Conservation (phyloP, 1,284 basidiomycete species). For the Puccinia polysora region DNA sequence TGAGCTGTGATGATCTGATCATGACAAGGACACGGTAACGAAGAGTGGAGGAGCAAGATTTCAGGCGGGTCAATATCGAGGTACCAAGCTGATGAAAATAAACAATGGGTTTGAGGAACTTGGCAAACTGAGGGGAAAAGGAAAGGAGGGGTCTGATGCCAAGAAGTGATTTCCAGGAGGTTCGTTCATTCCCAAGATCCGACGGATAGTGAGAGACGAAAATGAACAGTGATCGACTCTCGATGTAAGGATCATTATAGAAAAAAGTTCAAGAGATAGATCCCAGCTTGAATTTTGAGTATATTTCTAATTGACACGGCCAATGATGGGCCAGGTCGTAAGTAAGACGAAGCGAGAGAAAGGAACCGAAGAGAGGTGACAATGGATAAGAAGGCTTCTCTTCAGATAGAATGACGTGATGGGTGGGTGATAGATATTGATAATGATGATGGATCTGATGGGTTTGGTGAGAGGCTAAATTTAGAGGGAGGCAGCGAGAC, state of each 20-base stretch:
- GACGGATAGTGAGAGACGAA: too few relatives aligned
- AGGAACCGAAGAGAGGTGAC: not conserved
- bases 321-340: not conserved
- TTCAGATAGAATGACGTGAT: not conserved
- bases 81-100: not conserved
- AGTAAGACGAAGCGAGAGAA: not conserved
- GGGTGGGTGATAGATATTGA: not conserved
- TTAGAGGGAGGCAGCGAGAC: constrained; percentile 9
- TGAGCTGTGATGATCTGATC: constrained; percentile 8
- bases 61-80: not conserved
- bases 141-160: not conserved
- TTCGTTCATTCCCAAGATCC: not conserved
- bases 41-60: not conserved
- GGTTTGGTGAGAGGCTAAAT: not conserved
- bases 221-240: too few relatives aligned
- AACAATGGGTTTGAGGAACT: not conserved
- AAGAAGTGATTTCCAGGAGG: not conserved
- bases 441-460: not conserved
- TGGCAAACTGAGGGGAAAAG: not conserved
- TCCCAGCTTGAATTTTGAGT: too few relatives aligned
- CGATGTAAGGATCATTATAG: too few relatives aligned
- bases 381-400: not conserved
- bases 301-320: not conserved
- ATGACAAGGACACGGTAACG: not conserved
- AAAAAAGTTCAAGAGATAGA: too few relatives aligned